These are phyloP conservation scores for Zalaria obscura DNA, from an alignment of 2,329 filamentous ascomycete species.

Conservation along the genomic window DNA sequence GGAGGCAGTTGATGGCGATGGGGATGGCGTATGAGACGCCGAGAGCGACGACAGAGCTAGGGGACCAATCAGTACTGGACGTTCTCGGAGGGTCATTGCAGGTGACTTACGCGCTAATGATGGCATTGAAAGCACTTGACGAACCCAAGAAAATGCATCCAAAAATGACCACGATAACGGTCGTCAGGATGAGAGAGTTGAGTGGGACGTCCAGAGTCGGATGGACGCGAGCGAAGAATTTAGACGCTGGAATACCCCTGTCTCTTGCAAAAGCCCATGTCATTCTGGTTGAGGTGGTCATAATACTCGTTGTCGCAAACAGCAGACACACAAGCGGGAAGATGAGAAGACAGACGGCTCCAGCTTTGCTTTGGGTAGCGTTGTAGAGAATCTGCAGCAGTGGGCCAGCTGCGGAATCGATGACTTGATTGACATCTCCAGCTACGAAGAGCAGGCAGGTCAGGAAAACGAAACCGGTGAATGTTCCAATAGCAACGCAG, in stretches of 20 bases:
- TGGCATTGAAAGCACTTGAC: conserved; percentile 22
- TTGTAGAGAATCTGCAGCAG: conserved; percentile 20
- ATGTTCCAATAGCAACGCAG: conserved; percentile 19
- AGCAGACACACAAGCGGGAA: conserved; percentile 20
- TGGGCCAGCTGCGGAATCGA: conserved; percentile 16
- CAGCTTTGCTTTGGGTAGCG: conserved; percentile 18
- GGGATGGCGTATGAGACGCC: conserved; percentile 64
- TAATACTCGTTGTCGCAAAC: conserved; percentile 20
- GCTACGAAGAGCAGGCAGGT: conserved; percentile 21
- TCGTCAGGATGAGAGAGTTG: conserved; percentile 18
- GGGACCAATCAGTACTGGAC: conserved; percentile 11
- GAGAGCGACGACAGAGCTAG: conserved; percentile 56
- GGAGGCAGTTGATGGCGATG: conserved; percentile 52
- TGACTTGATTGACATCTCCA: conserved; percentile 16
- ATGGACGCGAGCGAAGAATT: conserved; percentile 20
- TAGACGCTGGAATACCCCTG: conserved; percentile 19
- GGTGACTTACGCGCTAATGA: conserved; percentile 14
- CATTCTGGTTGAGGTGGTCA: conserved; percentile 22
- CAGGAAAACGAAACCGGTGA: conserved; percentile 22
- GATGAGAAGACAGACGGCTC: conserved; percentile 20
- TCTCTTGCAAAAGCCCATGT: conserved; percentile 22
- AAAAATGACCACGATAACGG: conserved; percentile 18
- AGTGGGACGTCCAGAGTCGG: conserved; percentile 19
- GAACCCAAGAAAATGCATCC: conserved; percentile 23
- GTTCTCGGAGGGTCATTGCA: not conserved